Evolutionary conservation across 2,329 filamentous ascomycete genomes (phyloP).

Genomic region (Xylaria sp.): DNA sequence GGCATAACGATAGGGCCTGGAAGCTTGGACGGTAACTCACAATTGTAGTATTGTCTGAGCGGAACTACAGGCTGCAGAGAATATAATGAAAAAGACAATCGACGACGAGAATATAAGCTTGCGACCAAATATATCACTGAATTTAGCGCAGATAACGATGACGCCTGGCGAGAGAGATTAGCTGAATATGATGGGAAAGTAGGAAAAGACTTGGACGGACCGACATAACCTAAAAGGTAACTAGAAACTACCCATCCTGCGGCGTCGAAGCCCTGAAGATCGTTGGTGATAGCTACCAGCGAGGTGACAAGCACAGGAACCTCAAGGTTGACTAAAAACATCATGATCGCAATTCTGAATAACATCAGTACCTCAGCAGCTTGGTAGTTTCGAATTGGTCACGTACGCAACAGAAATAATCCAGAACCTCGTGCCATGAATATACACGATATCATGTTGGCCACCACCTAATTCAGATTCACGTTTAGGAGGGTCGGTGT

Average conservation of each 20-base stretch:
- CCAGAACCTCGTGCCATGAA: slow-evolving; percentile 35
- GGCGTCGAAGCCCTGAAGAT: slow-evolving; percentile 33
- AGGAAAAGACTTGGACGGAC: slow-evolving; percentile 15
- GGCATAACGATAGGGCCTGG: background rate
- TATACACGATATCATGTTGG: slow-evolving; percentile 27
- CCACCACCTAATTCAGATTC: background rate
- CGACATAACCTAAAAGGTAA: slow-evolving; percentile 41
- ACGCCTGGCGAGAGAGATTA: slow-evolving; percentile 22
- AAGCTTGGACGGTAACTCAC: slow-evolving; percentile 52
- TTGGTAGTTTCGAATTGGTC: background rate
- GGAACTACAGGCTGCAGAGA: slow-evolving; percentile 74
- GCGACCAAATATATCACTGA: slow-evolving; percentile 77
- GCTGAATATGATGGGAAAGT: background rate
- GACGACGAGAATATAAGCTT: slow-evolving; percentile 64
- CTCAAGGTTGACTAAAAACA: slow-evolving; percentile 41
- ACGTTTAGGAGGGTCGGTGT: background rate
- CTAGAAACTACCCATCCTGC: slow-evolving; percentile 38
- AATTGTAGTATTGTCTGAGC: slow-evolving; percentile 72
- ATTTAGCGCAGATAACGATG: slow-evolving; percentile 70
- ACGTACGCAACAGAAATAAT: slow-evolving; percentile 30
- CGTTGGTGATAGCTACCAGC: slow-evolving; percentile 38
- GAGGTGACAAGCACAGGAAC: slow-evolving; percentile 39
- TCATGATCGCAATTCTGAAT: slow-evolving; percentile 36
- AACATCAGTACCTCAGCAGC: slow-evolving; percentile 4
- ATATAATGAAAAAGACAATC: slow-evolving; percentile 71